Evolutionary conservation across 225 moss, liverwort and hornwort species (phyloP), one percentile per base, ranked within the genome.

Genomic region (Anthoceros angustus): DNA sequence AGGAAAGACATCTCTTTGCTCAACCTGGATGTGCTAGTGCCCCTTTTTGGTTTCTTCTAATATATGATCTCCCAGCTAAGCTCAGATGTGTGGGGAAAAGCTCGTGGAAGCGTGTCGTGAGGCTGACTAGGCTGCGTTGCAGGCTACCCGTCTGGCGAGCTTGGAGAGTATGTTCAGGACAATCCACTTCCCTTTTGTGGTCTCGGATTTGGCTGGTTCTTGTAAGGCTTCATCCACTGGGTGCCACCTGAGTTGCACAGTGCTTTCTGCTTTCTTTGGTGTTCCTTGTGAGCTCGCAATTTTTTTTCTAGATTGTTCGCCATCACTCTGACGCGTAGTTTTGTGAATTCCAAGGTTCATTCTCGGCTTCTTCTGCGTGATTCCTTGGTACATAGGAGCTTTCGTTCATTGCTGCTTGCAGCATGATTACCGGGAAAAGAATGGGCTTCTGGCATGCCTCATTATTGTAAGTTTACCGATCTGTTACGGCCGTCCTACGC

Each of bases 331-430:
- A 55, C 18, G 46, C 2, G 9, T 25, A 26, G 69, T 12, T 69
- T 39, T 23, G 21, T 48, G 23, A 8, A 4, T 65, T 64, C 16
- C 14, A 73, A 84, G 84, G 69, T 95, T 95, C 60, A 75, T 95
- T 67, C 72, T 91, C 63, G 94, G 94, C 0, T 95, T 91, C 71
- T 65, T 86, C 69, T 80, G 78, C 39, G 84, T 83, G 49, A 72
- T 95, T 21, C 94, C 94, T 0, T 95, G 94, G 94, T 95, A 95
- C 46, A 83, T 95, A 70, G 94, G 94, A 45, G 70, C 82, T 11
- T 70, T 88, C 76, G 69, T 95, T 49, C 88, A 74, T 79, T 90
- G 83, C 75, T 95, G 90, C 41, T 67, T 95, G 66, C 70, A 72
- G 64, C 83, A 88, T 60, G 94, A 95, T 72, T 67, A 69, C 45